Percentiles rank a stretch among this genome's conserved stretches.
Conservation (phyloP, 2,329 filamentous ascomycete species). For the Westerdykella ornata region DNA sequence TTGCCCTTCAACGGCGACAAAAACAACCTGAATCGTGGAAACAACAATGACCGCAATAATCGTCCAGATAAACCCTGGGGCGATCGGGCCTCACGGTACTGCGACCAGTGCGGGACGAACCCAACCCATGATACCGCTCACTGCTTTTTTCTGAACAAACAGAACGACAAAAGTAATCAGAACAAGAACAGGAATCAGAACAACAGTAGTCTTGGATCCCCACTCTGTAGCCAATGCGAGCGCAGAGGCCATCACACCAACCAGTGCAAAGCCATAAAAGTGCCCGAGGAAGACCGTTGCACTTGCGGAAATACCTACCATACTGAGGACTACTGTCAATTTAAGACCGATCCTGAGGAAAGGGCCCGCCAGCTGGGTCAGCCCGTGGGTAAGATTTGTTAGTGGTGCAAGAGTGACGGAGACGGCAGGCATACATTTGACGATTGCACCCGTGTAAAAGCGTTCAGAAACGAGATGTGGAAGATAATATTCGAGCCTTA, state of each 20-base stretch:
- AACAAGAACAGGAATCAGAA: not conserved
- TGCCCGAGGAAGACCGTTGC: slow-evolving; percentile 5
- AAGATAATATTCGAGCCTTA: slow-evolving; percentile 3
- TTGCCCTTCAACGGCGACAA: not conserved
- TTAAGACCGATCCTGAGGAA: slow-evolving; percentile 2
- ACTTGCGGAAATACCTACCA: slow-evolving; percentile 8
- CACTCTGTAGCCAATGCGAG: slow-evolving; percentile 3
- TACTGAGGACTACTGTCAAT: slow-evolving; percentile 5
- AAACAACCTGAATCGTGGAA: not conserved
- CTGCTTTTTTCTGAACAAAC: not conserved
- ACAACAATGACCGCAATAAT: not conserved
- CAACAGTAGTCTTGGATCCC: not conserved
- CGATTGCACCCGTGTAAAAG: slow-evolving; percentile 3
- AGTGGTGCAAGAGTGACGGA: slow-evolving; percentile 10
- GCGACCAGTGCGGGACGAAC: slow-evolving; percentile 1
- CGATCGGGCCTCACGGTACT: not conserved
- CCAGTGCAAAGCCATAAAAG: slow-evolving; percentile 6
- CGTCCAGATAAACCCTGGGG: not conserved
- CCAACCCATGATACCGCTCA: not conserved
- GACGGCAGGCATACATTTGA: slow-evolving; percentile 7
- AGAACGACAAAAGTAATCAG: not conserved
- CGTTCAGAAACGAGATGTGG: slow-evolving; percentile 3
- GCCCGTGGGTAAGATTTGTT: slow-evolving; percentile 7
- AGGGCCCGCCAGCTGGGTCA: not conserved
- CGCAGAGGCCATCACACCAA: slow-evolving; percentile 1